Evolutionary conservation across 257 asterid genomes (phyloP).

Genomic region (Anisodus tanguticus): DNA sequence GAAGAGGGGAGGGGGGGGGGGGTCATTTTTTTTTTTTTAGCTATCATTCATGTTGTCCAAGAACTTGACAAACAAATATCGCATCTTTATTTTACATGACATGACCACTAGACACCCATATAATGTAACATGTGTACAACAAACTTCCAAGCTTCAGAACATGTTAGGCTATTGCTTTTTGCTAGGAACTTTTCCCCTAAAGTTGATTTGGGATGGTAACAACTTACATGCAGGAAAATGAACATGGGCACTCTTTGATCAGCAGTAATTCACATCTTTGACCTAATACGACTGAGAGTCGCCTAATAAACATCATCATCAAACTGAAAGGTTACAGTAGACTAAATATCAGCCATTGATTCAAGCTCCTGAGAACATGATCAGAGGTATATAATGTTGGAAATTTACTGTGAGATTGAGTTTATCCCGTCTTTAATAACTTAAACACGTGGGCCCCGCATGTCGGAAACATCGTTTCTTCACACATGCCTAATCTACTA

Average conservation of each 20-base stretch:
- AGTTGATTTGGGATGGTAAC: background rate
- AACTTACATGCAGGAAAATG: background rate
- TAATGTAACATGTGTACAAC: background rate
- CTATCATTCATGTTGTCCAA: background rate
- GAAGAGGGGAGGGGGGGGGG: too few species aligned
- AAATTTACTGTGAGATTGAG: too few species aligned
- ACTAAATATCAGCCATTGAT: background rate
- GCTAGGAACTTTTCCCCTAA: background rate
- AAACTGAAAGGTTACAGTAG: constrained; percentile 53
- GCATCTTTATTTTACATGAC: background rate
- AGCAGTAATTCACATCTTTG: constrained; percentile 61
- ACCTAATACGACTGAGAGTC: constrained; percentile 68
- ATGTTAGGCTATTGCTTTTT: background rate
- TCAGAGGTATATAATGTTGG: background rate
- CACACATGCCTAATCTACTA: too few species aligned
- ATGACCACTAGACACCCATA: background rate
- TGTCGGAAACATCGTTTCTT: too few species aligned
- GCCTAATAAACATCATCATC: constrained; percentile 91
- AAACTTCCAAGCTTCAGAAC: background rate
- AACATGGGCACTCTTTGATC: background rate
- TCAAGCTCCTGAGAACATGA: background rate
- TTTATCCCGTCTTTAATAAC: too few species aligned
- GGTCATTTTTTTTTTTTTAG: too few species aligned
- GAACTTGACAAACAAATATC: background rate
- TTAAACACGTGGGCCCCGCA: too few species aligned